Conservation (phyloP, 208 protist species). For the Trichomonas gallinae region DNA sequence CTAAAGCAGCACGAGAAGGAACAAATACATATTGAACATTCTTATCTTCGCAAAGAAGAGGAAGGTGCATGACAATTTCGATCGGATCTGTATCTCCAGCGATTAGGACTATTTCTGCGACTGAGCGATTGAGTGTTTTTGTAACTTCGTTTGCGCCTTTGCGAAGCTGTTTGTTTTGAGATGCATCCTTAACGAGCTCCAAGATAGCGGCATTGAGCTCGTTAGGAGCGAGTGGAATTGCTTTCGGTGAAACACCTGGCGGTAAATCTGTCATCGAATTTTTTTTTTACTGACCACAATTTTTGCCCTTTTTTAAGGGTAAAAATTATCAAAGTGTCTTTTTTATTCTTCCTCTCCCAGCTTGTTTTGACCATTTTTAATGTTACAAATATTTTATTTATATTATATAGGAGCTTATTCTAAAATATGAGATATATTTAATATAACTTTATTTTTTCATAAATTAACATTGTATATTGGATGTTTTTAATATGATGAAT, state of each 20-base stretch:
- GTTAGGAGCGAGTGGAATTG: slow-evolving; percentile 82
- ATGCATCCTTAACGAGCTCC: slow-evolving; percentile 57
- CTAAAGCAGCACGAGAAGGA: slow-evolving; percentile 85
- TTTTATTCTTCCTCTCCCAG: too few species aligned
- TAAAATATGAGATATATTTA: too few species aligned
- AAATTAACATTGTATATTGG: too few species aligned
- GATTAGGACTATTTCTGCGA: slow-evolving; percentile 94
- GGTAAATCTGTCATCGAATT: not conserved
- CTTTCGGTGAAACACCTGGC: slow-evolving; percentile 64
- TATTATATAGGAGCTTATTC: too few species aligned
- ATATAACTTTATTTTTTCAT: too few species aligned
- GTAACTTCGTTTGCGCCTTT: slow-evolving; percentile 99
- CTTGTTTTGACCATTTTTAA: too few species aligned
- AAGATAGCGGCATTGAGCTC: slow-evolving; percentile 60
- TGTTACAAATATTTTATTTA: too few species aligned
- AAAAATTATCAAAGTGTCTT: not conserved
- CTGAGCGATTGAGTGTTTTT: slow-evolving; percentile 95
- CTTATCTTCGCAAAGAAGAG: slow-evolving; percentile 99
- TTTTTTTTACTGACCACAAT: not conserved
- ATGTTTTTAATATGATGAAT: too few species aligned
- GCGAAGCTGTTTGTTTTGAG: slow-evolving; percentile 91
- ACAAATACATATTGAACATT: slow-evolving; percentile 99
- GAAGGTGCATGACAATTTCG: slow-evolving; percentile 98
- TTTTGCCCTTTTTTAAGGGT: not conserved
- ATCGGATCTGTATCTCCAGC: slow-evolving; percentile 94